Percentiles rank a stretch among this genome's conserved stretches.
Conservation (phyloP, 2,329 filamentous ascomycete species). For the Colletotrichum abscissum region DNA sequence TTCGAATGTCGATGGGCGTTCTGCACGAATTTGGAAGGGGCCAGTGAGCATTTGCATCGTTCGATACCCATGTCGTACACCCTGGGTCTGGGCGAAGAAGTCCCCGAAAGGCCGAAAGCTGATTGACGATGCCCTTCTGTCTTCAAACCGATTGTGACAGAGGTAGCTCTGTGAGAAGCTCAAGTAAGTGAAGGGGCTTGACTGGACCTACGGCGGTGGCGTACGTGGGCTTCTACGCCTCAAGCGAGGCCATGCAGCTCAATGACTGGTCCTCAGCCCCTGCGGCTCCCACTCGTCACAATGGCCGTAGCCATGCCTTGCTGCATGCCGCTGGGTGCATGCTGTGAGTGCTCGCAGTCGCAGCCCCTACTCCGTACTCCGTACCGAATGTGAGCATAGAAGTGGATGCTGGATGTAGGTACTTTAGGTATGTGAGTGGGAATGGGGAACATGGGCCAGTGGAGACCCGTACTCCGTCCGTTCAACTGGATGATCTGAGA, state of each 20-base stretch:
- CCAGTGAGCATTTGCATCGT: conserved; percentile 13
- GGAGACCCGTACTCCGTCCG: conserved; percentile 14
- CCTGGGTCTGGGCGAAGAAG: conserved; percentile 13
- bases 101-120: conserved; percentile 5
- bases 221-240: conserved; percentile 11
- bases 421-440: conserved; percentile 26
- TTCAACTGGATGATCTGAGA: conserved; percentile 21
- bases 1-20: conserved; percentile 21
- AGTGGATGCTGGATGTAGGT: conserved; percentile 27
- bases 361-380: not conserved
- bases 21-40: conserved; percentile 19
- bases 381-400: conserved; percentile 17
- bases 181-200: conserved; percentile 14
- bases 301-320: conserved; percentile 15
- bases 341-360: not conserved
- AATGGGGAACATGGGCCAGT: conserved; percentile 22
- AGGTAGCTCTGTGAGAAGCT: not conserved
- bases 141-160: not conserved
- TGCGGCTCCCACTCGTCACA: conserved; percentile 16
- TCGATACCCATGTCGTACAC: conserved; percentile 27
- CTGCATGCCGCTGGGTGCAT: conserved; percentile 13
- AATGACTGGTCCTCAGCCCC: conserved; percentile 22
- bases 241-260: conserved; percentile 24
- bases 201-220: conserved; percentile 15
- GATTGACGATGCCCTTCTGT: not conserved